Base-by-base conservation (phyloP, 2,329 filamentous ascomycete genomes). In the Alternaria sp. region DNA sequence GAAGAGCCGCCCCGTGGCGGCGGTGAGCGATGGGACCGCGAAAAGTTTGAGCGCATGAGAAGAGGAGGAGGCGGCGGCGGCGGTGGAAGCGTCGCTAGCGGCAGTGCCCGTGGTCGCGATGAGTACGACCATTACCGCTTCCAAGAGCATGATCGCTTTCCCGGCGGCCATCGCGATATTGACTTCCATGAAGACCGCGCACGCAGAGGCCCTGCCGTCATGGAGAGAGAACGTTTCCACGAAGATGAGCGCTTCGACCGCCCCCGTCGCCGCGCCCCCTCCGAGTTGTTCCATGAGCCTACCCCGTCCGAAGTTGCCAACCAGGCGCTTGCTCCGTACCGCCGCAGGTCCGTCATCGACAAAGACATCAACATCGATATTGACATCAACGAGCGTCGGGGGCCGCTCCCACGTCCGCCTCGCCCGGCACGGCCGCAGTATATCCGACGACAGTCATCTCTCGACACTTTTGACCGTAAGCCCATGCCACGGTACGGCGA, bases 381-480 rank as follows among this genome's bases (percentile, higher is more conserved):
- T 36, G 65, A 72, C 34, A 69, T 70, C 46, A 59, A 61, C 18
- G 63, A 68, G 47, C 86, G 85, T 3, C 80, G 83, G 9, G 38
- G 18, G 54, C 80, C 83, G 43, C 22, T 39, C 24, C 44, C 53
- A 41, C 57, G 53, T 3, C 81, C 82, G 46, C 84, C 85, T 34
- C 85, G 91, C 46, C 93, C 93, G 2, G 83, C 84, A 34, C 85
- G 91, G 44, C 93, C 93, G 2, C 84, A 84, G 30, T 84, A 94
- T 64, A 74, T 95, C 51, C 87, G 94, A 59, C 88, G 94, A 43
- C 93, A 96, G 77, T 96, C 93, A 14, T 96, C 93, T 53, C 84
- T 97, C 39, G 94, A 97, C 77, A 96, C 91, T 0, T 97, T 93
- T 74, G 94, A 97, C 78, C 89, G 93, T 49, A 88, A 88, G 28